Base-by-base conservation (phyloP, 805 yeast species). In the Candida michaelii region DNA sequence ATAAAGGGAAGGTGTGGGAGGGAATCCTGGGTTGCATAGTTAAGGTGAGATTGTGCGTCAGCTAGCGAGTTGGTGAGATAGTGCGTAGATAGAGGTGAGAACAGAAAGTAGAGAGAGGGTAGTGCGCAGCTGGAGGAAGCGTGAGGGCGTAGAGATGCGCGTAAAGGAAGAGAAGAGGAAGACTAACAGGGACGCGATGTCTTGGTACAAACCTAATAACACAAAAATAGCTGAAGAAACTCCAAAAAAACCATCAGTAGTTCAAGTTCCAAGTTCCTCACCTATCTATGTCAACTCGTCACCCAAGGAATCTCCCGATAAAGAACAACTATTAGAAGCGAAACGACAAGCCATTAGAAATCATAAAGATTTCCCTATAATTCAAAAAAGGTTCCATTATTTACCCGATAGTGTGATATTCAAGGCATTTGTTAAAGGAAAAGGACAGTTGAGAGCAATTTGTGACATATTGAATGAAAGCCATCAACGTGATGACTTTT, bases 261-360 rank as follows among this genome's bases (percentile, higher is more conserved):
- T 70, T 15, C 74, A 70, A 51, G 74, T 70, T 6, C 74, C 74
- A 3, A 56, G 65, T 39, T 63, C 71, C 24, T 65, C 72, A 18
- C 76, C 76, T 12, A 61, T 69, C 11, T 37, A 46, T 23, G 55
- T 65, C 14, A 48, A 52, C 19, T 48, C 64, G 14, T 58, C 68
- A 4, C 68, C 70, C 27, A 13, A 34, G 14, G 45, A 35, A 12
- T 33, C 39, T 12, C 50, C 38, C 48, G 52, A 58, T 29, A 52
- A 58, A 44, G 54, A 59, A 50, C 48, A 55, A 49, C 41, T 54
- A 45, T 39, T 70, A 38, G 72, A 68, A 49, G 55, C 56, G 39
- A 64, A 60, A 33, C 47, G 71, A 39, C 68, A 66, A 46, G 63
- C 64, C 18, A 58, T 66, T 27, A 54, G 71, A 52, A 55, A 58